Evolutionary conservation across 768 basidiomycete genomes (phyloP), one percentile per base, ranked within the genome.

Genomic region (Suillus sp.): DNA sequence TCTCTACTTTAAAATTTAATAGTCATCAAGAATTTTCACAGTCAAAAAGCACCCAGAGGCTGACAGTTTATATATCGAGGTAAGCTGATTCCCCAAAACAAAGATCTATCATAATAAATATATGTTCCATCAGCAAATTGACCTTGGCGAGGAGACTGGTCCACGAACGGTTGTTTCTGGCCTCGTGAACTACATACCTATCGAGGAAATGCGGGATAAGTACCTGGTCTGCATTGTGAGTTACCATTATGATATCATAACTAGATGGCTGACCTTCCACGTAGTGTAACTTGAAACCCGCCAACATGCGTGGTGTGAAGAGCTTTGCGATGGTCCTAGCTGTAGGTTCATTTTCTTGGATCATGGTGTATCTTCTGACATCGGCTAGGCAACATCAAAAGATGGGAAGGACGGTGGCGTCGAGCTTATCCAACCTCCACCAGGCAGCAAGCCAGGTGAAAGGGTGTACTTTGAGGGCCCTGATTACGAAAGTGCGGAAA

Each of bases 321-420:
- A 96, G 95, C 64, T 96, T 91, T 71, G 97, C 95, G 37, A 99
- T 99, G 97, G 91, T 99, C 42, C 88, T 99, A 65, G 91, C 90
- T 71, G 95, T 95, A 75, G 11, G 32, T 56, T 60, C 22, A 25
- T 8, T 10, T 43, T 27, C 4, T 56, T 42, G 25, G 53, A 32
- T 30, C 7, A 59, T 11, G 3, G 22, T 32, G 55, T 18, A 25
- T 30, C 37, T 20, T 42, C 32, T 62, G 25, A 72, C 57, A 20
- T 32, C 42, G 16, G 8, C 34, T 66, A 96, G 94, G 96, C 96
- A 9, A 88, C 93, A 1, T 90, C 91, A 27, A 95, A 94, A 75
- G 91, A 92, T 3, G 93, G 93, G 18, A 94, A 91, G 75, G 93
- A 93, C 4, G 91, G 81, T 3, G 96, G 95, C 3, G 88, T 99